Evolutionary conservation across 2,329 filamentous ascomycete genomes (phyloP).

Genomic region (Aureobasidium vineae): DNA sequence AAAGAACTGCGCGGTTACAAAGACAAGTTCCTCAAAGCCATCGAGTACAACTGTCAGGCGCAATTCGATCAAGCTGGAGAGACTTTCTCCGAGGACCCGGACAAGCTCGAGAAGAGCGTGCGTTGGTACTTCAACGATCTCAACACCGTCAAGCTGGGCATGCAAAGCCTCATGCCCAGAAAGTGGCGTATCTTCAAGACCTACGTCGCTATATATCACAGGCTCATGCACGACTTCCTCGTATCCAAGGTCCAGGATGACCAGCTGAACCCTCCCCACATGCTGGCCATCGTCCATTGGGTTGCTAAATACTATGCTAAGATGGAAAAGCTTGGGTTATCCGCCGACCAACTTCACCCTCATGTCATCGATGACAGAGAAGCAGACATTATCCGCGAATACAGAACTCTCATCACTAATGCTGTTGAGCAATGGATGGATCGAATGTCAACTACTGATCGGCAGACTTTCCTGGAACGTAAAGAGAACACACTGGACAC

Average conservation of each 20-base stretch:
- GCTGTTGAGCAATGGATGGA: constrained; percentile 98
- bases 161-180: constrained; percentile 87
- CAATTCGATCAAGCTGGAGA: constrained; percentile 71
- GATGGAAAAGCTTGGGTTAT: constrained; percentile 85
- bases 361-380: constrained; percentile 90
- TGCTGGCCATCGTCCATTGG: constrained; percentile 91
- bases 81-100: constrained; percentile 78
- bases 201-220: constrained; percentile 88
- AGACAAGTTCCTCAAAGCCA: constrained; percentile 84
- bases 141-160: constrained; percentile 89
- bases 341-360: constrained; percentile 71
- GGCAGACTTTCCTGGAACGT: constrained; percentile 74
- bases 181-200: constrained; percentile 95
- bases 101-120: constrained; percentile 78
- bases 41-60: constrained; percentile 68
- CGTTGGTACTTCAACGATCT: constrained; percentile 99
- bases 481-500: constrained; percentile 77
- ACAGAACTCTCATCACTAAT: constrained; percentile 90
- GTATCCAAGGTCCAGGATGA: constrained; percentile 78
- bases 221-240: constrained; percentile 92
- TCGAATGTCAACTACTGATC: constrained; percentile 80
- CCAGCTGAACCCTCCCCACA: constrained; percentile 78
- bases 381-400: constrained; percentile 86
- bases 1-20: constrained; percentile 95
- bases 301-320: constrained; percentile 94